Conservation (phyloP, 139 green algal species). For the Closterium sp. region DNA sequence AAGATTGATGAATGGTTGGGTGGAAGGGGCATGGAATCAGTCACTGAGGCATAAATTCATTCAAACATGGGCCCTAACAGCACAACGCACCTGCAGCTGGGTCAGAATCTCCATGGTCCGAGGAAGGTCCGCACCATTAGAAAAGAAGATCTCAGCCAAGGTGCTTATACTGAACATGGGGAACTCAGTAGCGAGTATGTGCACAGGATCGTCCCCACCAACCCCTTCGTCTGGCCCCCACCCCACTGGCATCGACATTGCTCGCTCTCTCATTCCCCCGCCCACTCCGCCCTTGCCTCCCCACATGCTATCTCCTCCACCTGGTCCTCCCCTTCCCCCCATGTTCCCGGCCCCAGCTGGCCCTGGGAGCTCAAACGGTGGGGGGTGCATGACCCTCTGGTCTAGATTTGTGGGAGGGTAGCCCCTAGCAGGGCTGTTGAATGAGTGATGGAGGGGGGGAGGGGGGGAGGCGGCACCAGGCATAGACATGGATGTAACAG, state of each 20-base stretch:
- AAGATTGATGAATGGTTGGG: no score
- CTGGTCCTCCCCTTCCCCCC: neutral
- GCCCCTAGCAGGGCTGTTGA: neutral
- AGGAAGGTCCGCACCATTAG: conserved; percentile 32
- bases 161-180: conserved; percentile 39
- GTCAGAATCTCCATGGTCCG: conserved; percentile 47
- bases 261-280: neutral
- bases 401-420: neutral
- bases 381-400: neutral
- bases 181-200: conserved; percentile 39
- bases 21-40: no score
- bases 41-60: no score
- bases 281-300: neutral
- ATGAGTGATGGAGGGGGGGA: neutral
- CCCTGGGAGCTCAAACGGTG: conserved; percentile 30
- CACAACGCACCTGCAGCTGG: conserved; percentile 40
- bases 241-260: neutral
- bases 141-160: conserved; percentile 43
- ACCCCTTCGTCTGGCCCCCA: neutral
- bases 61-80: no score
- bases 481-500: neutral
- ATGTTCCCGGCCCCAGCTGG: neutral
- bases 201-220: neutral
- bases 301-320: neutral
- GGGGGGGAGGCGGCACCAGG: neutral